A percentile compares a stretch with the other conserved stretches of the same genome.
These are phyloP conservation scores for Talaromyces thailandensis DNA, from an alignment of 495 filamentous ascomycete genomes.

Conservation along the genomic window DNA sequence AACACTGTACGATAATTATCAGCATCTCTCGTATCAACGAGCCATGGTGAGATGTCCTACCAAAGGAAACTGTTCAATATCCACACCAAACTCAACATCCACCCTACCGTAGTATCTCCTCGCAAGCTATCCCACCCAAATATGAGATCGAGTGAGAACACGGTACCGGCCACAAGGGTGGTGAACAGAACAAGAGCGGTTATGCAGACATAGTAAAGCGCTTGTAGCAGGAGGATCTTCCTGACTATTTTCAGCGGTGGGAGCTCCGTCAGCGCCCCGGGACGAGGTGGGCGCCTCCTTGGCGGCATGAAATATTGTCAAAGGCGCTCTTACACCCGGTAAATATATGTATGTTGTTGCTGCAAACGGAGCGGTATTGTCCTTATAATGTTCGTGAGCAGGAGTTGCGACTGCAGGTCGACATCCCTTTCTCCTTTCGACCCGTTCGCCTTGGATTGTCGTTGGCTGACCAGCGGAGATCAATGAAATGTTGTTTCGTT, in stretches of 20 bases:
- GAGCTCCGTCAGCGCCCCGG: conserved; percentile 72
- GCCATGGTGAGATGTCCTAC: conserved; percentile 39
- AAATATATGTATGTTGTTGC: not conserved
- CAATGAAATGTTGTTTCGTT: not conserved
- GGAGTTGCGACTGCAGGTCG: not conserved
- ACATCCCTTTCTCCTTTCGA: not conserved
- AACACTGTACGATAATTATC: conserved; percentile 25
- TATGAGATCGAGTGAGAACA: conserved; percentile 61
- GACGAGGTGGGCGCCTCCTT: conserved; percentile 66
- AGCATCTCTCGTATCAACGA: conserved; percentile 1
- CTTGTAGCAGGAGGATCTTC: conserved; percentile 83
- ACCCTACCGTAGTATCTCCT: conserved; percentile 86
- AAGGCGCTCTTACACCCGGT: not conserved
- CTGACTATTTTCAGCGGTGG: conserved; percentile 75
- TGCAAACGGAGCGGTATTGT: not conserved
- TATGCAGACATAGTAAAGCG: conserved; percentile 69
- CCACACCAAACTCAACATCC: conserved; percentile 86
- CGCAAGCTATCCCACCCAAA: conserved; percentile 75
- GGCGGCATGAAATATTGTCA: conserved; percentile 51
- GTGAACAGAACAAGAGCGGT: conserved; percentile 81
- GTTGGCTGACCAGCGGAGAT: not conserved
- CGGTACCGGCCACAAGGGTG: conserved; percentile 66
- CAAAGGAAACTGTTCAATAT: conserved; percentile 65
- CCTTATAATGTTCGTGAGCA: not conserved
- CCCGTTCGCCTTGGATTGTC: not conserved